Conservation (phyloP, 176 grass and related monocot species). For the Zizania latifolia region DNA sequence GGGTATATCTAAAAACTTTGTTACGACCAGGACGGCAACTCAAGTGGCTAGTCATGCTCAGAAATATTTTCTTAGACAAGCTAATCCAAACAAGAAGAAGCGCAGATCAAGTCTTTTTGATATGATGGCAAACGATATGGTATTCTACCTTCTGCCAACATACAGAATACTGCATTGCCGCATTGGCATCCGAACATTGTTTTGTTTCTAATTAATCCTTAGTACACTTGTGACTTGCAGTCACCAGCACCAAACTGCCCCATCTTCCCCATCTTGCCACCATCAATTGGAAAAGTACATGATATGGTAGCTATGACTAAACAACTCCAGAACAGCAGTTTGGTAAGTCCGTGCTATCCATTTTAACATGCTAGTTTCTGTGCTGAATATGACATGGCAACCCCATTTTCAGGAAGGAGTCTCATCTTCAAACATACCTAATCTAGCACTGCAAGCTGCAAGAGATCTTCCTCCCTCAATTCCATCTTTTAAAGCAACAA, state of each 20-base stretch:
- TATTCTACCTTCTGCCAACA: slow-evolving; percentile 33
- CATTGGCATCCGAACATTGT: slow-evolving; percentile 13
- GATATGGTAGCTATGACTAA: slow-evolving; percentile 42
- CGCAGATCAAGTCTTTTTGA: slow-evolving; percentile 67
- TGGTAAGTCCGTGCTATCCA: slow-evolving; percentile 38
- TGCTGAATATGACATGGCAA: slow-evolving; percentile 10
- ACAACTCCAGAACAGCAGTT: slow-evolving; percentile 35
- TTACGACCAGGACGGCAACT: slow-evolving; percentile 65
- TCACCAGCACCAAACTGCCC: slow-evolving; percentile 35
- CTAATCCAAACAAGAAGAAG: slow-evolving; percentile 63
- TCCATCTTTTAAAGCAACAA: slow-evolving; percentile 32
- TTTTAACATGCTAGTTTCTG: background rate
- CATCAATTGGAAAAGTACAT: slow-evolving; percentile 38
- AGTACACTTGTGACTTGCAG: slow-evolving; percentile 34
- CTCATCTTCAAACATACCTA: slow-evolving; percentile 34
- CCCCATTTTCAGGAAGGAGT: slow-evolving; percentile 39
- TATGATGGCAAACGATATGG: slow-evolving; percentile 41
- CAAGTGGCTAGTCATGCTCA: slow-evolving; percentile 78
- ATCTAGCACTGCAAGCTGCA: slow-evolving; percentile 25
- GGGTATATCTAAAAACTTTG: slow-evolving; percentile 59
- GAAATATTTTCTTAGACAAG: slow-evolving; percentile 65
- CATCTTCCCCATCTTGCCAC: slow-evolving; percentile 39
- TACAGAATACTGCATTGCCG: slow-evolving; percentile 2
- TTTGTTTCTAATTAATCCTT: slow-evolving; percentile 17
- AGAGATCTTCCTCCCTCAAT: slow-evolving; percentile 32